Base-by-base conservation (phyloP, 148 eudicot genomes). In the Dianthus caryophyllus region DNA sequence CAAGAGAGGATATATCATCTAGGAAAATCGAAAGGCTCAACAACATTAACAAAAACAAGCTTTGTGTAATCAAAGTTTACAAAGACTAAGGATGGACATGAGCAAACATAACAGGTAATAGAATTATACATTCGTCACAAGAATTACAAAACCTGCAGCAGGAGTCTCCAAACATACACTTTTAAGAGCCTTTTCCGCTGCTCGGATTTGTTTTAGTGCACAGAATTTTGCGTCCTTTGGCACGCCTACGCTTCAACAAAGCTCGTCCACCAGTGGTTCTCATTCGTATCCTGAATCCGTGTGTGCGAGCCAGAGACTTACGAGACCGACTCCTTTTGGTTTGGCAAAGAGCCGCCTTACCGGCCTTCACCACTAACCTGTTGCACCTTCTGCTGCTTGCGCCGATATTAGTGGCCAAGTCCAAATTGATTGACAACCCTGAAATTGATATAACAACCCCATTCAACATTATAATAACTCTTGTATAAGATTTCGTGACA, bases 261-360 rank as follows among this genome's bases (percentile, higher is more conserved):
- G 98, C 98, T 78, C 97, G 83, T 61, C 98, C 96, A 55, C 89
- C 70, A 27, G 96, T 89, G 72, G 96, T 89, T 9, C 90, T 86
- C 97, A 90, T 93, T 64, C 98, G 73, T 58, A 63, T 64, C 67
- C 88, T 81, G 43, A 88, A 91, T 15, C 97, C 96, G 55, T 88
- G 97, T 11, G 88, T 84, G 9, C 90, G 82, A 39, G 93, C 96
- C 50, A 90, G 75, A 49, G 96, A 91, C 78, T 88, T 91, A 61
- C 92, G 72, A 13, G 97, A 88, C 54, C 92, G 71, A 67, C 76
- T 85, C 78, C 96, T 82, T 79, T 88, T 91, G 38, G 97, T 91
- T 77, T 80, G 97, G 75, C 96, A 88, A 65, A 86, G 90, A 12
- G 68, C 62, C 67, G 71, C 76, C 79, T 88, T 87, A 52, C 73